Conservation (phyloP, 2,329 filamentous ascomycete genomes). For the Sphaerulina musiva region DNA sequence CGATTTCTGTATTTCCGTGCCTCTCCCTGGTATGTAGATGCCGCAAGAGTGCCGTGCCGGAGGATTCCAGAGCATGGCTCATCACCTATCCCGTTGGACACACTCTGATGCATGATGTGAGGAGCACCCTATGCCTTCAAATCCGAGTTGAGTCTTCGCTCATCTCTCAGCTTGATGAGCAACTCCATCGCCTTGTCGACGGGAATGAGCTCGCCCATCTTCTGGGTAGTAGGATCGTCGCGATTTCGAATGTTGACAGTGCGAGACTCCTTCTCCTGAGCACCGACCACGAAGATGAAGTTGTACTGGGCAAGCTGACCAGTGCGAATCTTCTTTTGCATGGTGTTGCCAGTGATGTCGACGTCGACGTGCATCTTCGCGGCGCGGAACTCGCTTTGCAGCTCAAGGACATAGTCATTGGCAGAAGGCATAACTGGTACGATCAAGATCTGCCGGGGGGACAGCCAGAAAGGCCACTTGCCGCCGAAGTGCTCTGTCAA, state of each 20-base stretch:
- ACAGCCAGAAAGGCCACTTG: conserved; percentile 87
- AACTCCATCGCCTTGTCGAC: conserved; percentile 54
- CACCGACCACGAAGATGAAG: conserved; percentile 68
- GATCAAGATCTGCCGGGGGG: conserved; percentile 72
- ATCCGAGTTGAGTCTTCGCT: conserved; percentile 32
- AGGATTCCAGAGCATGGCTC: too few species aligned
- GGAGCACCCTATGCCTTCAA: conserved; percentile 4
- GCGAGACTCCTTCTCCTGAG: conserved; percentile 53
- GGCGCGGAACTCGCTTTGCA: conserved; percentile 59
- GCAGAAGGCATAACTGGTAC: conserved; percentile 69
- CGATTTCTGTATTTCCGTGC: too few species aligned
- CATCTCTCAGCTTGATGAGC: conserved; percentile 43
- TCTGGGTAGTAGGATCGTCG: conserved; percentile 56
- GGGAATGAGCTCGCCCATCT: conserved; percentile 55
- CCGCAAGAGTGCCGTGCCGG: too few species aligned
- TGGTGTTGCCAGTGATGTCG: conserved; percentile 68
- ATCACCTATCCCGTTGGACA: too few species aligned
- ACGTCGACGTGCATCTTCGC: conserved; percentile 65
- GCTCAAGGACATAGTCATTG: conserved; percentile 68
- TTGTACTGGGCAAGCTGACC: conserved; percentile 77
- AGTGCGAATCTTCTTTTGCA: conserved; percentile 83
- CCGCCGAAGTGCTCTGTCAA: conserved; percentile 78
- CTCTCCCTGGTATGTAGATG: too few species aligned
- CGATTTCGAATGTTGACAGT: conserved; percentile 60
- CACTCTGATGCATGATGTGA: too few species aligned